Percentiles rank a stretch among this genome's conserved stretches.
Conservation (phyloP, 306 rosid genomes). For the apple (Malus domestica) region ASM211411v1 NC_041802.1:3975001-3975500, state of each 20-base stretch:
- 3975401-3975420: slow-evolving; percentile 70
- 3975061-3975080: slow-evolving; percentile 64
- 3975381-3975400: slow-evolving; percentile 65
- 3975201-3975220: slow-evolving; percentile 77
- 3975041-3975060: slow-evolving; percentile 93
- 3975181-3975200: slow-evolving; percentile 54
- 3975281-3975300: slow-evolving; percentile 88
- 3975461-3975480: slow-evolving; percentile 95
- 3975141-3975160: slow-evolving; percentile 87
- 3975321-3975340: slow-evolving; percentile 82
- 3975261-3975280: slow-evolving; percentile 82
- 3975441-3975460: slow-evolving; percentile 89
- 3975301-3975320: slow-evolving; percentile 83
- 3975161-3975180: slow-evolving; percentile 54
- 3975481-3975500: slow-evolving; percentile 42
- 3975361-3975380: slow-evolving; percentile 83
- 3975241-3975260: slow-evolving; percentile 74
- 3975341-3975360: slow-evolving; percentile 83
- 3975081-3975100: slow-evolving; percentile 45
- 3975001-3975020: slow-evolving; percentile 94
- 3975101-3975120: slow-evolving; percentile 52
- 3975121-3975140: slow-evolving; percentile 68
- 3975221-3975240: slow-evolving; percentile 95
- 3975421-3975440: slow-evolving; percentile 77
- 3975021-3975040: slow-evolving; percentile 90